A percentile compares a stretch with the other conserved stretches of the same genome.
Conservation (phyloP, 768 basidiomycete genomes). For the Lentinula guzmanii region DNA sequence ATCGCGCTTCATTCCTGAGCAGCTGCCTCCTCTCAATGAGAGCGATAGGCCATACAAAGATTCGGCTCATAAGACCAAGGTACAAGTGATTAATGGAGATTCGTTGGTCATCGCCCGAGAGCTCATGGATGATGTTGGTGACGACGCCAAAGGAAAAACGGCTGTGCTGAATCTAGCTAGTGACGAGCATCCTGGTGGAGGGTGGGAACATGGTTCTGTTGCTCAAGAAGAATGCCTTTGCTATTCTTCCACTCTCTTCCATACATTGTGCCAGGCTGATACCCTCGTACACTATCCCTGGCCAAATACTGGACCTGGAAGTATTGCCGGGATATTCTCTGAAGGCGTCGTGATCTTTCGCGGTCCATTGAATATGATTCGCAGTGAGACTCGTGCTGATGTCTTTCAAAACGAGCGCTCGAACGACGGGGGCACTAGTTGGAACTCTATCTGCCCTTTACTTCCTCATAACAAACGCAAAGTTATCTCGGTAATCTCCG, state of each 20-base stretch:
- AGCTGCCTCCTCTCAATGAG: constrained; percentile 4
- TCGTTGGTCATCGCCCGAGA: constrained; percentile 17
- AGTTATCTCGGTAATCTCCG: constrained; percentile 20
- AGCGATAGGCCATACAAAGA: neutral
- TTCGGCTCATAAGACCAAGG: neutral
- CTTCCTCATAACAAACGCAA: constrained; percentile 14
- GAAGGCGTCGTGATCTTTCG: constrained; percentile 19
- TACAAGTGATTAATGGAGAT: constrained; percentile 15
- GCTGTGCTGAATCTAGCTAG: constrained; percentile 19
- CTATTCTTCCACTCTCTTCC: constrained; percentile 21
- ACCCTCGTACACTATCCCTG: constrained; percentile 16
- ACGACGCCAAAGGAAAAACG: constrained; percentile 8
- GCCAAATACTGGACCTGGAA: constrained; percentile 10
- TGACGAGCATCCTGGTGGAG: constrained; percentile 13
- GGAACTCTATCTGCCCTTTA: constrained; percentile 6
- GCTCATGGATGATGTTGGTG: constrained; percentile 8
- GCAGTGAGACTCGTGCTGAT: neutral
- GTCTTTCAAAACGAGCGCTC: neutral
- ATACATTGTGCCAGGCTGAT: constrained; percentile 12
- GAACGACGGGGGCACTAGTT: neutral
- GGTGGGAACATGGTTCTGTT: constrained; percentile 8
- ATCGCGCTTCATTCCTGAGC: constrained; percentile 5
- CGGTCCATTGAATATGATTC: constrained; percentile 14
- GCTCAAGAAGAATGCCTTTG: constrained; percentile 11
- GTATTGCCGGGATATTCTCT: constrained; percentile 11